Evolutionary conservation across 1,139 yeast genomes (phyloP).

Genomic region (Lodderomyces orthopsilosis): DNA sequence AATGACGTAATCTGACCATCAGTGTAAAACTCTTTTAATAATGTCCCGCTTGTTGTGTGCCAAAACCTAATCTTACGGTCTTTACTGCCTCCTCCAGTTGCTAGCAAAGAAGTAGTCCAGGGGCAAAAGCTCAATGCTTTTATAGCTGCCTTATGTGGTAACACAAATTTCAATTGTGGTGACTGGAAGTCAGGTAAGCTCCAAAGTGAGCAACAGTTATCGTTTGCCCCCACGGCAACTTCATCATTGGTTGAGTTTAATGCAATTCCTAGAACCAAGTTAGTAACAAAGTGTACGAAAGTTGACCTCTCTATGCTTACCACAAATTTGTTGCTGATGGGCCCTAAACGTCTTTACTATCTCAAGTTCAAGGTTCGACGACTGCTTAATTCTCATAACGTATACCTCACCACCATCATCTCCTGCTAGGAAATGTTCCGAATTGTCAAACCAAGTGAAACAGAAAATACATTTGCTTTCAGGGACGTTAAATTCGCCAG

Average conservation of each 20-base stretch:
- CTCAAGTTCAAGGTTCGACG: constrained; percentile 11
- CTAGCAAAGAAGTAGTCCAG: constrained; percentile 39
- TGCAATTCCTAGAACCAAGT: constrained; percentile 45
- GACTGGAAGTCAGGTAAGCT: constrained; percentile 38
- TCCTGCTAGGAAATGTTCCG: constrained; percentile 54
- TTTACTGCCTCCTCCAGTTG: constrained; percentile 45
- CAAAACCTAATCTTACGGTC: constrained; percentile 64
- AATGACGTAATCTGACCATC: constrained; percentile 77
- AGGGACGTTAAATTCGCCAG: constrained; percentile 8
- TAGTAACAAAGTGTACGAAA: constrained; percentile 4
- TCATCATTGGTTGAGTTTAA: constrained; percentile 46
- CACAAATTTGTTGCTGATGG: constrained; percentile 69
- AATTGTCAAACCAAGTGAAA: constrained; percentile 57
- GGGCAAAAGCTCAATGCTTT: constrained; percentile 48
- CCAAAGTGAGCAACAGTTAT: constrained; percentile 70
- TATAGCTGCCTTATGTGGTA: constrained; percentile 46
- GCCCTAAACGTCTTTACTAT: constrained; percentile 36
- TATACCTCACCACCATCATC: constrained; percentile 65
- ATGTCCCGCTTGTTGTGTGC: constrained; percentile 77
- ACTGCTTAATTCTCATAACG: constrained; percentile 33
- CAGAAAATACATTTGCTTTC: constrained; percentile 49
- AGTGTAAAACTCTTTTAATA: constrained; percentile 54
- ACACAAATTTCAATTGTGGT: constrained; percentile 44
- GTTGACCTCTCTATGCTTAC: constrained; percentile 27
- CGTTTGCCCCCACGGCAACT: constrained; percentile 72